Evolutionary conservation across 495 filamentous ascomycete genomes (phyloP), one percentile per base, ranked within the genome.

Genomic region (Neurospora terricola): DNA sequence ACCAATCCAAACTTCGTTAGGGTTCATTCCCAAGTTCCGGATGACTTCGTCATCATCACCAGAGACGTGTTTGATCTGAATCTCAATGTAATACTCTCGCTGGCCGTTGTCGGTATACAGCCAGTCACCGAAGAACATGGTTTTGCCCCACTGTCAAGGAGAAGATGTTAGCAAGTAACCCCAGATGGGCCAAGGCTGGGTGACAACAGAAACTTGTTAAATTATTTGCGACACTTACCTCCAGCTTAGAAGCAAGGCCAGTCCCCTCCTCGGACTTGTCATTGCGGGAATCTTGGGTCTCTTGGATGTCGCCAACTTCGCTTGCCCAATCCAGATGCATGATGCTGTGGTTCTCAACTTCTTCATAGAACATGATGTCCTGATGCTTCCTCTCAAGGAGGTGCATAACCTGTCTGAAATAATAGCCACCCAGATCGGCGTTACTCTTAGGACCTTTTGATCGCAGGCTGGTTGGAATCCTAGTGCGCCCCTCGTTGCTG

Each of bases 21-120:
- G 72, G 18, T 74, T 66, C 42, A 79, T 71, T 39, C 77, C 76
- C 43, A 70, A 74, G 11, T 54, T 21, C 7, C 66, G 16, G 36
- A 79, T 69, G 9, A 77, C 69, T 23, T 39, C 21, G 30, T 72
- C 70, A 38, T 80, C 73, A 27, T 70, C 71, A 21, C 76, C 77
- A 10, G 76, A 74, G 70, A 80, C 73, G 37, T 76, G 66, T 74
- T 80, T 80, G 72, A 78, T 39, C 43, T 80, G 79, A n/a, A 79
- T 74, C 73, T 79, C 77, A 43, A 77, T 23, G 68, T 74, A 80
- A 48, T 38, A 48, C 21, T 72, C 54, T 70, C 69, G 73, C 54
- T 77, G 62, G n/a, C 71, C 71, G 18, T 72, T 71, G 27, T 66
- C 23, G 62, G 70, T 37, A 23, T 66, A 40, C 38, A 78, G 30